Evolutionary conservation across 202 grass and related monocot genomes (phyloP).

Genomic region (Zoysia matrella): DNA sequence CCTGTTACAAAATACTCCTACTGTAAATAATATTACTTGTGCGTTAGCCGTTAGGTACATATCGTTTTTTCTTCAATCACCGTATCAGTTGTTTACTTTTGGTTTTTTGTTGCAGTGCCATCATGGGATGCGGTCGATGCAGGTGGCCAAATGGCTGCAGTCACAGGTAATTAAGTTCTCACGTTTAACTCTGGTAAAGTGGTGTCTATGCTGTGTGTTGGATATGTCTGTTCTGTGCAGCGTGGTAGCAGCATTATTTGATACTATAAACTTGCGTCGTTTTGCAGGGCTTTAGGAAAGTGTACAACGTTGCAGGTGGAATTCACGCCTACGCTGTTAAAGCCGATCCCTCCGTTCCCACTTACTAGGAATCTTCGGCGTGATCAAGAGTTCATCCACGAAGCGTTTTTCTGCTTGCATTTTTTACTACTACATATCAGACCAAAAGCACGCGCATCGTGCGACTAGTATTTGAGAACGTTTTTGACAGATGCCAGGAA

Average conservation of each 20-base stretch:
- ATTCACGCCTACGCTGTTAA: conserved; percentile 82
- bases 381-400: neutral
- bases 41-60: neutral
- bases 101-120: conserved; percentile 68
- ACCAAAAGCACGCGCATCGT: neutral
- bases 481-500: neutral
- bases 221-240: neutral
- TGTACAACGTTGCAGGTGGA: conserved; percentile 81
- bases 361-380: conserved; percentile 52
- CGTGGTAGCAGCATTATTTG: neutral
- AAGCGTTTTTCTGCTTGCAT: neutral
- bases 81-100: neutral
- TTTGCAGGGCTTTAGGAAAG: conserved; percentile 87
- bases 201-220: neutral
- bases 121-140: conserved; percentile 89
- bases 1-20: neutral
- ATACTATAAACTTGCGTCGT: neutral
- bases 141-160: conserved; percentile 95
- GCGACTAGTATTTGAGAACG: neutral
- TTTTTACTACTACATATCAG: neutral
- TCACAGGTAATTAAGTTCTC: conserved; percentile 66
- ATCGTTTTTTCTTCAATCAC: too few species aligned
- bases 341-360: conserved; percentile 78
- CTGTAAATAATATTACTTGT: neutral
- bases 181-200: neutral